These are phyloP conservation scores for Bombardia bombarda DNA, from an alignment of 495 filamentous ascomycete species.

Conservation along the genomic window DNA sequence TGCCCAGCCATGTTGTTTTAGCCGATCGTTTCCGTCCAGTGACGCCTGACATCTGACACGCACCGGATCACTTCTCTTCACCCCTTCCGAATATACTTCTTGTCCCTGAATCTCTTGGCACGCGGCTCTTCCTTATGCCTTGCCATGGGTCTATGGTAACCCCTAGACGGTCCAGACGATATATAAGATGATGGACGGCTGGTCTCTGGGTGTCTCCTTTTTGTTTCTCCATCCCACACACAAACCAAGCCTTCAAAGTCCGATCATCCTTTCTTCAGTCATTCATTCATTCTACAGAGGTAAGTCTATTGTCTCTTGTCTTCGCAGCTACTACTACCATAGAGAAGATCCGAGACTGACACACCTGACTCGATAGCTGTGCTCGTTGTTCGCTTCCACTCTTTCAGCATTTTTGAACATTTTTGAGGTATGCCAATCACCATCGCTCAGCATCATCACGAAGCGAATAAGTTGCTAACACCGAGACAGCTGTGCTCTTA, in stretches of 20 bases:
- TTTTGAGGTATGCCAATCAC: conserved; percentile 28
- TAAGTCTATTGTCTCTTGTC: conserved; percentile 9
- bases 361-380: conserved; percentile 29
- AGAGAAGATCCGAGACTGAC: conserved; percentile 7
- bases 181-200: conserved; percentile 33
- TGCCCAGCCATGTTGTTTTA: conserved; percentile 34
- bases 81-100: conserved; percentile 31
- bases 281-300: conserved; percentile 45
- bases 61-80: conserved; percentile 33
- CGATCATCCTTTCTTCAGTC: conserved; percentile 23
- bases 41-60: conserved; percentile 37
- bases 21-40: conserved; percentile 25
- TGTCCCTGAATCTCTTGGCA: conserved; percentile 30
- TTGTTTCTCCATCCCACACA: conserved; percentile 33
- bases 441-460: neutral
- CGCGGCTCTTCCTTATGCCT: conserved; percentile 28
- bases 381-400: conserved; percentile 43
- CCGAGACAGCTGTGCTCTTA: conserved; percentile 37
- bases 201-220: conserved; percentile 12
- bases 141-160: conserved; percentile 18
- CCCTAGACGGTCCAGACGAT: conserved; percentile 10
- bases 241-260: conserved; percentile 26
- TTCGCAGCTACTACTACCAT: neutral
- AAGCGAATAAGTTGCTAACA: neutral
- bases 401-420: conserved; percentile 34